Conservation (phyloP, 495 filamentous ascomycete species). For the Neurospora tetraspora region DNA sequence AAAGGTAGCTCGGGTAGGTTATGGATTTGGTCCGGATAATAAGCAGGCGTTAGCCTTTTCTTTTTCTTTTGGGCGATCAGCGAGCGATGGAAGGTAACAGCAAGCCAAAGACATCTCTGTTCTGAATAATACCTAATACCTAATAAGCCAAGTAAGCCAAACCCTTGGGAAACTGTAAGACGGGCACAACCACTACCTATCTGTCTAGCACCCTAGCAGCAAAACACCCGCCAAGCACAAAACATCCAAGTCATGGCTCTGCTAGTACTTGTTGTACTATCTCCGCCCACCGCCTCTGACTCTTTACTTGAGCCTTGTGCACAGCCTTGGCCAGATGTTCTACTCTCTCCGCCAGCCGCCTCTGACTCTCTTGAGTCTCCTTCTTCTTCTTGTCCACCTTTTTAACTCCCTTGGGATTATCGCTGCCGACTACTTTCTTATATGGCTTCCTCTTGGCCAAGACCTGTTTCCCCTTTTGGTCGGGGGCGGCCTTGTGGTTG, state of each 20-base stretch:
- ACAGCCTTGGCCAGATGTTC: background rate
- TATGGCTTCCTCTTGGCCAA: background rate
- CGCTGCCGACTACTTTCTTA: background rate
- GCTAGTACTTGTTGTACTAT: background rate
- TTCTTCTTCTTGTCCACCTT: background rate
- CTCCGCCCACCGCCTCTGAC: background rate
- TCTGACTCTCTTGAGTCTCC: background rate
- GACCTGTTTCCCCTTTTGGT: background rate
- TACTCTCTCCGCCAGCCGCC: background rate
- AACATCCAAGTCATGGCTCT: background rate
- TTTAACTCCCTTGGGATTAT: background rate
- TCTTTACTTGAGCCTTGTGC: background rate
- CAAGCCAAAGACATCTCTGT: background rate
- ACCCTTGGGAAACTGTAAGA: background rate
- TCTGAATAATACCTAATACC: background rate
- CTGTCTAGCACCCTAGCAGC: background rate
- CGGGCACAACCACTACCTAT: background rate
- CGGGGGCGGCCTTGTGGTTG: background rate
- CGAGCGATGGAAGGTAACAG: background rate
- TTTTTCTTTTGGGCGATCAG: background rate
- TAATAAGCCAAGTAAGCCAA: too few relatives aligned
- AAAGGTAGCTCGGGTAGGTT: background rate
- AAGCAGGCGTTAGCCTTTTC: background rate
- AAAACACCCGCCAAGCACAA: background rate
- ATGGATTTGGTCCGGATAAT: background rate